phyloP scores from a whole-genome alignment of 176 grass and related monocot species.

The Zoysia pacifica region DNA sequence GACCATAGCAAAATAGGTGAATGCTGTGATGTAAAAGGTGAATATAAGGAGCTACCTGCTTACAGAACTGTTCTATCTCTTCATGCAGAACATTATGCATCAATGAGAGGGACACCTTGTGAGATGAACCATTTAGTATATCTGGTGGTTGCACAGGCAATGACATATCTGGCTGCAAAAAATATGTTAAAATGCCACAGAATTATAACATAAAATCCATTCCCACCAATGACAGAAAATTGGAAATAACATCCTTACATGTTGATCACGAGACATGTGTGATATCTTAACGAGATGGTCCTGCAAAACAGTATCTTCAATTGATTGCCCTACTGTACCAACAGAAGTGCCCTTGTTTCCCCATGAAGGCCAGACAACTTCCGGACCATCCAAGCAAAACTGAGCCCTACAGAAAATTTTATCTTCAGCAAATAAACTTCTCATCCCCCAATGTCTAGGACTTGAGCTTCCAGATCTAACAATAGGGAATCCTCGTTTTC shows the following conservation, averaged over 20 bases:
- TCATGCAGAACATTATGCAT: conserved; percentile 89
- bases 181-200: conserved; percentile 43
- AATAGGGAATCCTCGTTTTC: conserved; percentile 82
- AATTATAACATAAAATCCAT: conserved; percentile 33
- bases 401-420: conserved; percentile 65
- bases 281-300: conserved; percentile 92
- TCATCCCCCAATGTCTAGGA: conserved; percentile 90
- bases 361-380: conserved; percentile 96
- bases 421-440: conserved; percentile 78
- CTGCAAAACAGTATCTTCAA: conserved; percentile 83
- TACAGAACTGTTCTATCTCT: conserved; percentile 94
- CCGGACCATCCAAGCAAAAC: conserved; percentile 88
- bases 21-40: conserved; percentile 14
- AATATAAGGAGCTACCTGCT: conserved; percentile 60
- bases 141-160: conserved; percentile 89
- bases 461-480: conserved; percentile 99
- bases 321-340: conserved; percentile 67
- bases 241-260: conserved; percentile 63
- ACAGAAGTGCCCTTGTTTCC: conserved; percentile 55
- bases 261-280: conserved; percentile 88
- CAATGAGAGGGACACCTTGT: conserved; percentile 55
- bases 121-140: conserved; percentile 58
- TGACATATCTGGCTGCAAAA: conserved; percentile 90
- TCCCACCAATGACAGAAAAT: conserved; percentile 25
- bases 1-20: conserved; percentile 16